Percentiles rank a stretch among this genome's conserved stretches.
Conservation (phyloP, 768 basidiomycete genomes). For the Suillus hirtellus region DNA sequence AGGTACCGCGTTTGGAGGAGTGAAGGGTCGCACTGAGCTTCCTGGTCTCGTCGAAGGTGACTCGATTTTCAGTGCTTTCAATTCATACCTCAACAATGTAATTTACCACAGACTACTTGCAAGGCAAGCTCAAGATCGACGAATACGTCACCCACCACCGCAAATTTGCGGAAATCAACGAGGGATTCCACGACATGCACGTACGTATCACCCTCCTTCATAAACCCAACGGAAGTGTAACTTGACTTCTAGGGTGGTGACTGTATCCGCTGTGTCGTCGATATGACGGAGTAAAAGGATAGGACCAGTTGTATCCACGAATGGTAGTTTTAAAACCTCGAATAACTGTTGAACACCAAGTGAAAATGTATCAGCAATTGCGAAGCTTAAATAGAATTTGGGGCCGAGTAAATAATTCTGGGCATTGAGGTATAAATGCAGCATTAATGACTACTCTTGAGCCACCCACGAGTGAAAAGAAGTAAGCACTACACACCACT, state of each 20-base stretch:
- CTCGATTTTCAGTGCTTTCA: slow-evolving; percentile 12
- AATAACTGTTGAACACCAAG: not conserved
- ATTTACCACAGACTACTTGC: slow-evolving; percentile 65
- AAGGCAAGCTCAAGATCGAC: slow-evolving; percentile 84
- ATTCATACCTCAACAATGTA: not conserved
- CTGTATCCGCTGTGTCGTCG: slow-evolving; percentile 94
- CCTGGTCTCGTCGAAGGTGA: slow-evolving; percentile 90
- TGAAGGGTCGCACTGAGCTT: slow-evolving; percentile 95
- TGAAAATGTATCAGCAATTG: not conserved
- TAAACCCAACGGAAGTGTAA: not conserved
- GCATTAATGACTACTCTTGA: slow-evolving; percentile 6
- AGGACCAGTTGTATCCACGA: slow-evolving; percentile 7
- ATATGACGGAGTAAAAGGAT: slow-evolving; percentile 55
- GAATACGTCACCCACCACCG: slow-evolving; percentile 94
- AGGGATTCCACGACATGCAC: slow-evolving; percentile 96
- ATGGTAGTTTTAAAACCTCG: not conserved
- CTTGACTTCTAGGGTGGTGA: slow-evolving; percentile 58
- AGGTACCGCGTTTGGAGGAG: slow-evolving; percentile 94
- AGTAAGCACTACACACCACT: slow-evolving; percentile 41
- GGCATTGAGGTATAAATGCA: slow-evolving; percentile 16
- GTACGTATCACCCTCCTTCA: slow-evolving; percentile 48
- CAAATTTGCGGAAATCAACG: slow-evolving; percentile 72
- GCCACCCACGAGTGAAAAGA: slow-evolving; percentile 10
- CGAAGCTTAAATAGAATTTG: not conserved
- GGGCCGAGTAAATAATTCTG: slow-evolving; percentile 5